Percentiles rank a stretch among this genome's conserved stretches.
These are phyloP conservation scores for Myxozyma udenii DNA, from an alignment of 805 yeast species.

Conservation along the genomic window DNA sequence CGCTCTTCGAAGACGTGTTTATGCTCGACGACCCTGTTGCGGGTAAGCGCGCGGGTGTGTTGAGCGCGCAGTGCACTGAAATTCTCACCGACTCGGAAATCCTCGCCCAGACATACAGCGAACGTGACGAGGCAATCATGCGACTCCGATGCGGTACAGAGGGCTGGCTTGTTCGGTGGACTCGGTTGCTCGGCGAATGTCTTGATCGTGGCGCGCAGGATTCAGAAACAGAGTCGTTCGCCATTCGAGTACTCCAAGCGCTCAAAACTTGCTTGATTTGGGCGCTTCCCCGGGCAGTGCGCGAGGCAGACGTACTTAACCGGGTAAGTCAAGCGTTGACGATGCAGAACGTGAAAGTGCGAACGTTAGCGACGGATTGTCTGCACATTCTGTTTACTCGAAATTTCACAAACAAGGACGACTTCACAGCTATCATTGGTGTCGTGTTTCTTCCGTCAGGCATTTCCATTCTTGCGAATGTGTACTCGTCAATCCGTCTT, in stretches of 20 bases:
- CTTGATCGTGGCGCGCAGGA: constrained; percentile 41
- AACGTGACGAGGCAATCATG: constrained; percentile 56
- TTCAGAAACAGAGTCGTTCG: constrained; percentile 45
- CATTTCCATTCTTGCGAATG: constrained; percentile 61
- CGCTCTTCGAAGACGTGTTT: constrained; percentile 89
- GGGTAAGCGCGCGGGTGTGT: constrained; percentile 67
- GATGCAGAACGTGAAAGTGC: constrained; percentile 55
- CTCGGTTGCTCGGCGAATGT: constrained; percentile 50
- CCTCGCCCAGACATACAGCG: constrained; percentile 60
- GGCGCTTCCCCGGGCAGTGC: constrained; percentile 76
- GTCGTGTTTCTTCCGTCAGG: constrained; percentile 72
- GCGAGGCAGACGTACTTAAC: constrained; percentile 60
- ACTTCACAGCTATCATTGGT: constrained; percentile 75
- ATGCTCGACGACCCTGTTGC: constrained; percentile 90
- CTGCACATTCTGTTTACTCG: constrained; percentile 85
- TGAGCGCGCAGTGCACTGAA: constrained; percentile 80
- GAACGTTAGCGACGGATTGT: constrained; percentile 74
- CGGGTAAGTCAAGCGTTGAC: constrained; percentile 50
- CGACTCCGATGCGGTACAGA: constrained; percentile 64
- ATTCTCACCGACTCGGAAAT: constrained; percentile 70
- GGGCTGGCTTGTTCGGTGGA: constrained; percentile 89
- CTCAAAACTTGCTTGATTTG: constrained; percentile 88
- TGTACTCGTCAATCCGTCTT: constrained; percentile 52
- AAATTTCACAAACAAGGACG: constrained; percentile 60
- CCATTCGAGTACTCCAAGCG: constrained; percentile 69